Evolutionary conservation across 202 grass and related monocot species (phyloP).

Genomic region (Setaria viridis): DNA sequence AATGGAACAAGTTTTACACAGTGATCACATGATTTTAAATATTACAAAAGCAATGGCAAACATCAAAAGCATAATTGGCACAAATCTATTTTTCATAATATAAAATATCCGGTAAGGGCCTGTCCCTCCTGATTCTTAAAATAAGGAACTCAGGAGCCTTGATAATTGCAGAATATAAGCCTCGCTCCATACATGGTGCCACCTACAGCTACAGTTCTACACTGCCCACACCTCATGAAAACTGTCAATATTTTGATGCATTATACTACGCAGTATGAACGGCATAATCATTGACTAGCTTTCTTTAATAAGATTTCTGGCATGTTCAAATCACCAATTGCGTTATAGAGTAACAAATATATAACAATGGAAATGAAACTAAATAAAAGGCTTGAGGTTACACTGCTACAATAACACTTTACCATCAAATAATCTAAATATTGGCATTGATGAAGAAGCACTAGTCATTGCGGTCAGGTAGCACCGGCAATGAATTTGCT

Average conservation of each 20-base stretch:
- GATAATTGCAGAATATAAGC: neutral
- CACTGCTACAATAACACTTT: constrained; percentile 32
- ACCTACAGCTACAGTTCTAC: constrained; percentile 1
- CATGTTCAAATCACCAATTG: neutral
- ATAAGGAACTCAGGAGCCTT: neutral
- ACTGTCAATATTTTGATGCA: neutral
- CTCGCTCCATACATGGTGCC: neutral
- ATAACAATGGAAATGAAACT: neutral
- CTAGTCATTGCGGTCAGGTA: constrained; percentile 43
- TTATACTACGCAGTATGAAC: neutral
- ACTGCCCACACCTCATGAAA: neutral
- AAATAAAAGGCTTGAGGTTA: neutral
- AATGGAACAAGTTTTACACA: neutral
- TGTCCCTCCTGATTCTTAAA: neutral
- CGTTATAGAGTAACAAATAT: neutral
- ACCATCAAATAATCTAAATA: constrained; percentile 30
- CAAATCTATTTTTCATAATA: neutral
- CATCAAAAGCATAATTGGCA: neutral
- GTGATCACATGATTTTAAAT: neutral
- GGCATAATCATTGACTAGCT: neutral
- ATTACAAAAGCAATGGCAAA: neutral
- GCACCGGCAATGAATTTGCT: constrained; percentile 67
- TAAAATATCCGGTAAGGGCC: neutral
- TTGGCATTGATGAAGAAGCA: neutral
- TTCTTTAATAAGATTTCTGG: neutral